Conservation (phyloP, 1,284 basidiomycete species). For the Cryptococcus wingfieldii region DNA sequence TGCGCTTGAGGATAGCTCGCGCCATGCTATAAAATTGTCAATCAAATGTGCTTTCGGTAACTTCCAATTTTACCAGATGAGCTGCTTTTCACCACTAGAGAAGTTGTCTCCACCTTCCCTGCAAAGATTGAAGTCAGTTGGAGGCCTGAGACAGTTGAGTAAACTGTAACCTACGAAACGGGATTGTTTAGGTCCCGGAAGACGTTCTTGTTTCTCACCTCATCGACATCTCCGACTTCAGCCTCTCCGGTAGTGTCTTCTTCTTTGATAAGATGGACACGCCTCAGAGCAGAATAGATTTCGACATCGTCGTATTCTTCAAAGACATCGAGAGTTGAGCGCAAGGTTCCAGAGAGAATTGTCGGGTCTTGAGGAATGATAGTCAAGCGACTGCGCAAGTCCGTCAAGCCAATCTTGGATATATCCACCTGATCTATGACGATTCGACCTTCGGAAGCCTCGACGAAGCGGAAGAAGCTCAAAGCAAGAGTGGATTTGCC, state of each 20-base stretch:
- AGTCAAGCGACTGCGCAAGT: slow-evolving; percentile 70
- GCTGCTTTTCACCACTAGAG: slow-evolving; percentile 79
- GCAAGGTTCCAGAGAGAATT: slow-evolving; percentile 79
- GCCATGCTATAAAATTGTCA: slow-evolving; percentile 58
- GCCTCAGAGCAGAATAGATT: slow-evolving; percentile 80
- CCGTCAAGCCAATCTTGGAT: slow-evolving; percentile 75
- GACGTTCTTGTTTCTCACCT: slow-evolving; percentile 68
- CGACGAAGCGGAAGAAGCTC: slow-evolving; percentile 93
- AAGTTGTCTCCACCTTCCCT: slow-evolving; percentile 75
- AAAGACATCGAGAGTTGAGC: slow-evolving; percentile 86
- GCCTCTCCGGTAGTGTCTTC: slow-evolving; percentile 36
- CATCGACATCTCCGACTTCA: slow-evolving; percentile 51
- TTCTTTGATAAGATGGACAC: slow-evolving; percentile 70
- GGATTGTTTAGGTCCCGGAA: slow-evolving; percentile 80
- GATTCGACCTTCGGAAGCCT: slow-evolving; percentile 76
- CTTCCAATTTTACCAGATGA: slow-evolving; percentile 54
- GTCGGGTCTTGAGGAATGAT: slow-evolving; percentile 96
- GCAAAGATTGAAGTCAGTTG: not conserved
- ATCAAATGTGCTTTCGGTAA: not conserved
- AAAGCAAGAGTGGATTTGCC: slow-evolving; percentile 77
- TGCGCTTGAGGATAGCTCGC: slow-evolving; percentile 69
- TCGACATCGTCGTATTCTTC: slow-evolving; percentile 78
- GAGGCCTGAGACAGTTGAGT: no score
- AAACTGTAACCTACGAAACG: slow-evolving; percentile 54
- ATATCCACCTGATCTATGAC: slow-evolving; percentile 82